Percentiles rank a stretch among this genome's conserved stretches.
Evolutionary conservation across 2,329 filamentous ascomycete species (phyloP).

Genomic region (Xylaria multiplex): DNA sequence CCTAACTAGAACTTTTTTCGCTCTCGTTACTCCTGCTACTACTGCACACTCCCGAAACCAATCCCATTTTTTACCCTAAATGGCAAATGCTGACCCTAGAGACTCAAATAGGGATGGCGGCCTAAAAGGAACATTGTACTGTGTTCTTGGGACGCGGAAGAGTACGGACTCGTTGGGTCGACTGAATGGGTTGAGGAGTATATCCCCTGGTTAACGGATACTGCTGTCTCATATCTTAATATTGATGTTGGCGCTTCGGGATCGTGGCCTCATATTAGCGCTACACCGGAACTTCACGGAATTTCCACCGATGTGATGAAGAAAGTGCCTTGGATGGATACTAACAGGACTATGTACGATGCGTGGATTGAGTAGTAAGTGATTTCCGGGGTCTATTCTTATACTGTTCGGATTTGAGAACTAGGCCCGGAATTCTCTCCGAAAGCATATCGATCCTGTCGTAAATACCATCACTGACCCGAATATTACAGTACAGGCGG

Average conservation of each 20-base stretch:
- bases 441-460: neutral
- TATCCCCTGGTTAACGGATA: conserved; percentile 76
- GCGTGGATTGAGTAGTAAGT: conserved; percentile 52
- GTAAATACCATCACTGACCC: neutral
- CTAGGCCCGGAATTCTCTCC: neutral
- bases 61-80: no score
- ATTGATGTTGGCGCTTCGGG: conserved; percentile 76
- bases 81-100: no score
- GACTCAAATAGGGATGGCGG: conserved; percentile 71
- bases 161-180: conserved; percentile 82
- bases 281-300: conserved; percentile 74
- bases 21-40: no score
- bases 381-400: neutral
- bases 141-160: conserved; percentile 76
- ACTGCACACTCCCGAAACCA: no score
- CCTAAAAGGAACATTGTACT: conserved; percentile 83
- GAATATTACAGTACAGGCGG: conserved; percentile 50
- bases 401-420: neutral
- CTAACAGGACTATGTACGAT: conserved; percentile 54
- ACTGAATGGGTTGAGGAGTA: conserved; percentile 91
- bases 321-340: conserved; percentile 68
- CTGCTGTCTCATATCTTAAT: conserved; percentile 81
- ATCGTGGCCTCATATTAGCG: conserved; percentile 63
- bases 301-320: conserved; percentile 70
- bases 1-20: no score